phyloP scores from a whole-genome alignment of 306 rosid genomes.

The Inga oerstediana region DNA sequence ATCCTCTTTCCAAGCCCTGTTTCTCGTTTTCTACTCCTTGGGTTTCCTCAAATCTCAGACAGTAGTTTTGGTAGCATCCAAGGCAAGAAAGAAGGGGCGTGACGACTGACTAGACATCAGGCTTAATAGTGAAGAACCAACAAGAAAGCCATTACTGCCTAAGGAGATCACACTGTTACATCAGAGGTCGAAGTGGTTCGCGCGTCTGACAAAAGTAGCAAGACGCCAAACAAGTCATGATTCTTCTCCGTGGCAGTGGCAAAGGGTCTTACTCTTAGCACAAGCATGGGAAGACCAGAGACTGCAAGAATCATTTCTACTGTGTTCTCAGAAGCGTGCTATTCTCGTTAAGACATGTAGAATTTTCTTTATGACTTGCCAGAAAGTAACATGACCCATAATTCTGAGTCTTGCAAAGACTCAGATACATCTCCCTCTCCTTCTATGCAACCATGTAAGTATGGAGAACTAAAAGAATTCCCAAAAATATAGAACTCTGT shows the following conservation, averaged over 20 bases:
- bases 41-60: neutral
- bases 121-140: neutral
- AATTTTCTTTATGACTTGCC: neutral
- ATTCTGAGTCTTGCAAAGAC: neutral
- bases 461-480: neutral
- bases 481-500: neutral
- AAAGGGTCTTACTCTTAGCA: slow-evolving; percentile 19
- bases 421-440: neutral
- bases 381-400: neutral
- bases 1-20: neutral
- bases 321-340: neutral
- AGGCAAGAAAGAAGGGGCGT: neutral
- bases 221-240: slow-evolving; percentile 38
- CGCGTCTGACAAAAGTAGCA: slow-evolving; percentile 21
- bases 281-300: slow-evolving; percentile 3
- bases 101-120: neutral
- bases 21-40: neutral
- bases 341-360: neutral
- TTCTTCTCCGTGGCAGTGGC: neutral
- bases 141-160: neutral
- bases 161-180: neutral
- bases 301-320: neutral
- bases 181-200: neutral
- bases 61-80: neutral
- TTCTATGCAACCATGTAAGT: neutral